These are phyloP conservation scores for Aspergillus fischeri DNA, from an alignment of 2,329 filamentous ascomycete species.

Conservation along the genomic window DNA sequence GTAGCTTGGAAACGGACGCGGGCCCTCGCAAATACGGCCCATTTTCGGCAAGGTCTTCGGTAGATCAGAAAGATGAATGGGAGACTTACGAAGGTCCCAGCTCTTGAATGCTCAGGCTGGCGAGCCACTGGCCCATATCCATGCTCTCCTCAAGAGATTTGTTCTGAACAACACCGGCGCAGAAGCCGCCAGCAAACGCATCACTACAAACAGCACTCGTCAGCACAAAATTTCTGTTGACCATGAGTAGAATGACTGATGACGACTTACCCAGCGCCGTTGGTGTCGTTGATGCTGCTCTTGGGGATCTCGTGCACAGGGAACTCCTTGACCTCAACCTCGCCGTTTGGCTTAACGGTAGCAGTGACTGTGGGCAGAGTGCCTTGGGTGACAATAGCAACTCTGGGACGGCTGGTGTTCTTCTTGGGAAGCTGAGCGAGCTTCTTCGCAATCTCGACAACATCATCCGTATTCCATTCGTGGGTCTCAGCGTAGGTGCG, in stretches of 20 bases:
- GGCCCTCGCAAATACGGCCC: too few species aligned
- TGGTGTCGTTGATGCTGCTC: slow-evolving; percentile 88
- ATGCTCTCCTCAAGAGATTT: slow-evolving; percentile 73
- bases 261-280: slow-evolving; percentile 67
- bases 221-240: slow-evolving; percentile 5
- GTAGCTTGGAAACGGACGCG: neutral
- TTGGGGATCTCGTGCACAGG: slow-evolving; percentile 74
- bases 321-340: slow-evolving; percentile 67
- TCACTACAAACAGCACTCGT: slow-evolving; percentile 53
- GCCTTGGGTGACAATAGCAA: slow-evolving; percentile 92
- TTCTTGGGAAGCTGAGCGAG: slow-evolving; percentile 88
- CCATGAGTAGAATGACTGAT: neutral
- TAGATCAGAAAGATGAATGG: neutral
- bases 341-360: slow-evolving; percentile 61
- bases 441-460: slow-evolving; percentile 78
- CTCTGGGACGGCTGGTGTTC: slow-evolving; percentile 76
- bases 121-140: slow-evolving; percentile 96
- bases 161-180: slow-evolving; percentile 82
- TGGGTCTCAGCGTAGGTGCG: slow-evolving; percentile 81
- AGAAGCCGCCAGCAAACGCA: slow-evolving; percentile 91
- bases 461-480: slow-evolving; percentile 67
- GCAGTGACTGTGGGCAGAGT: slow-evolving; percentile 87
- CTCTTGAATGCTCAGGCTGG: slow-evolving; percentile 88
- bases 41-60: neutral
- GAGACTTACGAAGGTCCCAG: slow-evolving; percentile 85